These are phyloP conservation scores for Sclerotinia nivalis DNA, from an alignment of 2,329 filamentous ascomycete genomes.

Conservation along the genomic window DNA sequence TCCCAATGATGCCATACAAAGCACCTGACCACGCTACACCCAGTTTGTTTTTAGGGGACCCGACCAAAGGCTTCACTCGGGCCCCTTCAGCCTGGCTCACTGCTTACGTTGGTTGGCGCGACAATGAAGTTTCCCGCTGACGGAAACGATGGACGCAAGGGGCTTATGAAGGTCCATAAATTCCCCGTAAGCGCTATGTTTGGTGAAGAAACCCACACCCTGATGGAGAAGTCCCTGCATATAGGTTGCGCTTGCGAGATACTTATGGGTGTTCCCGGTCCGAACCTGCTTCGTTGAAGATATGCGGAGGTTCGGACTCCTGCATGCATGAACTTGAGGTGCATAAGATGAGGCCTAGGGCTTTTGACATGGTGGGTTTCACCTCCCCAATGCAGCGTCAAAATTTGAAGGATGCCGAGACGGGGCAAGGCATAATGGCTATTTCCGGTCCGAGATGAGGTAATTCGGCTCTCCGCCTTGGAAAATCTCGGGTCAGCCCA, in stretches of 20 bases:
- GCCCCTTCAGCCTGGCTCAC: conserved; percentile 10
- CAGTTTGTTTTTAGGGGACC: background rate
- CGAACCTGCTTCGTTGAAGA: background rate
- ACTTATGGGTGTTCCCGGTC: conserved; percentile 6
- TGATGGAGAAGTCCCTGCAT: conserved; percentile 7
- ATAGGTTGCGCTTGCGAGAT: background rate
- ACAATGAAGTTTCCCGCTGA: conserved; percentile 1
- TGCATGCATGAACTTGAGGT: conserved; percentile 6
- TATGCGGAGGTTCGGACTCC: background rate
- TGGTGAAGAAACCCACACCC: background rate
- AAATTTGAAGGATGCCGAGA: conserved; percentile 6
- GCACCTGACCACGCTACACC: background rate
- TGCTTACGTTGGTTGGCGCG: conserved; percentile 15
- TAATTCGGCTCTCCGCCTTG: background rate
- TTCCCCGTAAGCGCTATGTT: background rate
- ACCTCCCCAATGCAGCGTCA: background rate
- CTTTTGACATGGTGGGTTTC: background rate
- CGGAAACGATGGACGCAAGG: background rate
- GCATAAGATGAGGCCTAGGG: background rate
- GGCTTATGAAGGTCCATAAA: background rate
- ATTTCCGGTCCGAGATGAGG: background rate
- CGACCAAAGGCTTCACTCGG: background rate
- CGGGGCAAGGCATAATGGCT: background rate
- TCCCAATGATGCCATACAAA: background rate
- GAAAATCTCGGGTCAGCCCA: background rate